phyloP scores from a whole-genome alignment of 495 filamentous ascomycete species.

The Penicillium soppii region DNA sequence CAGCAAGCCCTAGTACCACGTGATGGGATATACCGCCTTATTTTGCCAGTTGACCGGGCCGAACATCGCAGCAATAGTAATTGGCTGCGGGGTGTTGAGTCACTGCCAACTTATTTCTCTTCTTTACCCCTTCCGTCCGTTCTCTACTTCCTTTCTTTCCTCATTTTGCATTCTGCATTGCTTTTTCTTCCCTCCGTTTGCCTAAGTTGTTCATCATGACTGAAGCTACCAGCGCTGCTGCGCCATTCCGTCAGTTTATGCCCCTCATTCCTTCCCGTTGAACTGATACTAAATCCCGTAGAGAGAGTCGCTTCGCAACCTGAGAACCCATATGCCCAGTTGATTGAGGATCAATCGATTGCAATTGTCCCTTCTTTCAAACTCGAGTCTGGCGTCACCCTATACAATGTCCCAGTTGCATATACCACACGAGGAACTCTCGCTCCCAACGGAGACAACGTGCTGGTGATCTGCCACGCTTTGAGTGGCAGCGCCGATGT shows the following conservation, averaged over 20 bases:
- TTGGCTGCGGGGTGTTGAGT: slow-evolving; percentile 12
- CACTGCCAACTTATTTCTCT: background rate
- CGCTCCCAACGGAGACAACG: slow-evolving; percentile 77
- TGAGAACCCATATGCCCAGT: slow-evolving; percentile 84
- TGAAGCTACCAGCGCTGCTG: slow-evolving; percentile 23
- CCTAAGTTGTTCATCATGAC: slow-evolving; percentile 25
- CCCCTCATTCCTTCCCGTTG: slow-evolving; percentile 6
- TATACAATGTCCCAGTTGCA: slow-evolving; percentile 87
- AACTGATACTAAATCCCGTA: slow-evolving; percentile 63
- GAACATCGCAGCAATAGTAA: background rate
- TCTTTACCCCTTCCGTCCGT: slow-evolving; percentile 9
- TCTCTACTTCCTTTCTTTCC: background rate
- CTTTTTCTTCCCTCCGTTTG: background rate
- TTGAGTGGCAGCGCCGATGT: slow-evolving; percentile 96
- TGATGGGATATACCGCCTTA: background rate
- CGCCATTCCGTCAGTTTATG: slow-evolving; percentile 45
- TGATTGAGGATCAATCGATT: slow-evolving; percentile 86
- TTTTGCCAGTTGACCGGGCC: background rate
- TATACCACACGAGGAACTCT: slow-evolving; percentile 85
- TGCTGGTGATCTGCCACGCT: slow-evolving; percentile 95
- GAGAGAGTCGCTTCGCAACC: slow-evolving; percentile 66
- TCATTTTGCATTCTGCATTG: slow-evolving; percentile 3
- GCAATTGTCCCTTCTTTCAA: slow-evolving; percentile 85
- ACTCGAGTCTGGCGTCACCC: slow-evolving; percentile 85
- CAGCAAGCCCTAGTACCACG: slow-evolving; percentile 1